phyloP scores from a whole-genome alignment of 2,329 filamentous ascomycete genomes.

The Colletotrichum plurivorum region DNA sequence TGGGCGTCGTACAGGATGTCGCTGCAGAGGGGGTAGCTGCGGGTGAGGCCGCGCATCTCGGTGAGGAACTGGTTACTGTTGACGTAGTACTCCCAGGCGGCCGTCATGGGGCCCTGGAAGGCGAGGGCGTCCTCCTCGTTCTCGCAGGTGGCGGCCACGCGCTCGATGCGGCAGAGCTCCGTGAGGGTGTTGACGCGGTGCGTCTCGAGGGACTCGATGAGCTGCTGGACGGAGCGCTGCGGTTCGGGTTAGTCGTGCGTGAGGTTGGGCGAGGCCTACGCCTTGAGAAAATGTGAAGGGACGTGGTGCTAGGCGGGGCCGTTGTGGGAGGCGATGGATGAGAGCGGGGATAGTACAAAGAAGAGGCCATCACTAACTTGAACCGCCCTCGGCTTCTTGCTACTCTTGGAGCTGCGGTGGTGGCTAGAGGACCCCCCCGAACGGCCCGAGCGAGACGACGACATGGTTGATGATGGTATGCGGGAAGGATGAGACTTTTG shows the following conservation, averaged over 20 bases:
- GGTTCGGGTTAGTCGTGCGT: neutral
- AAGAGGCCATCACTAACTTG: slow-evolving; percentile 49
- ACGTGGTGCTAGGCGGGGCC: neutral
- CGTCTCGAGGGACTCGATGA: slow-evolving; percentile 74
- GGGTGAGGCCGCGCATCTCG: slow-evolving; percentile 78
- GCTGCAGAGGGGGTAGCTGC: slow-evolving; percentile 76
- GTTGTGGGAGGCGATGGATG: neutral
- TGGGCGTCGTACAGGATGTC: slow-evolving; percentile 77
- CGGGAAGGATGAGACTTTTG: slow-evolving; percentile 5
- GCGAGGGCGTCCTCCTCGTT: slow-evolving; percentile 71
- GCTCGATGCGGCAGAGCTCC: slow-evolving; percentile 80
- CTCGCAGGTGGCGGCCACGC: slow-evolving; percentile 71
- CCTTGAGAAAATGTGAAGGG: neutral
- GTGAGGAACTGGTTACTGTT: slow-evolving; percentile 77
- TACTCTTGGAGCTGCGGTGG: slow-evolving; percentile 43
- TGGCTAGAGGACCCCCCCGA: slow-evolving; percentile 41
- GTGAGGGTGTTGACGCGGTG: slow-evolving; percentile 82
- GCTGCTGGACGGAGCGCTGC: slow-evolving; percentile 59
- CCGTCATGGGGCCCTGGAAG: slow-evolving; percentile 75
- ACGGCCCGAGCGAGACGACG: slow-evolving; percentile 48
- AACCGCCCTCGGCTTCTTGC: slow-evolving; percentile 46
- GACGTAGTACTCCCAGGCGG: slow-evolving; percentile 81
- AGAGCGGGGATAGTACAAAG: slow-evolving; percentile 44
- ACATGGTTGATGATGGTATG: slow-evolving; percentile 43
- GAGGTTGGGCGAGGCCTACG: neutral